Base-by-base conservation (phyloP, 2,329 filamentous ascomycete species). In the Chaetomiaceae sp. region DNA sequence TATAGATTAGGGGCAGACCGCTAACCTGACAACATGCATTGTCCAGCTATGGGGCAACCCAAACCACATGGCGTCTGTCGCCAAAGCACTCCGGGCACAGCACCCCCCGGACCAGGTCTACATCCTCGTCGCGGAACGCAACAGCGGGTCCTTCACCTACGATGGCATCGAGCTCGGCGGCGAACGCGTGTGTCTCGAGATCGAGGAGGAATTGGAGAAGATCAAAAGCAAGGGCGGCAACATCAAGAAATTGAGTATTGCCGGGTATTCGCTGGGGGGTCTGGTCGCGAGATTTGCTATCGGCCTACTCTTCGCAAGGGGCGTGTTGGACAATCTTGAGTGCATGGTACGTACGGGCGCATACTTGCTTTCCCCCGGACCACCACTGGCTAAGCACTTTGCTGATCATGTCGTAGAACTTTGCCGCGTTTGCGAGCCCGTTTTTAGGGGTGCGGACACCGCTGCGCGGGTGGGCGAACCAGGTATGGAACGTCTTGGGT, bases 181-280 rank as follows among this genome's bases (percentile, higher is more conserved):
- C 62, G 84, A 87, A 71, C 78, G 84, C 41, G 79, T 87, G 7
- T 85, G 82, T 60, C 71, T 76, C 56, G 84, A 87, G 71, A 85
- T 87, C 53, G 81, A 86, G 64, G 77, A 86, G 61, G 77, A 84
- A 62, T 66, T 87, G 51, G 75, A 77, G 51, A 66, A 69, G 40
- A 77, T 84, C 47, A 77, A 80, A 44, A 72, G 72, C 37, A 73
- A 76, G 25, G 91, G 90, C 20, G 81, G 86, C 60, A 78, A 81
- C 37, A 86, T 96, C 64, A 85, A 73, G 43, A 95, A 90, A 71
- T 75, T 97, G 58, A 96, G 90, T 67, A 76, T 97, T 36, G 79
- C 92, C 38, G 92, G 92, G 34, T 96, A 97, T 69, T 95, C 90
- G 0, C 77, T 96, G 1, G 92, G 92, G 41, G 92, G 92, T 0